Conservation (phyloP, 345 rosid genomes). For the Trapa bicornis region DNA sequence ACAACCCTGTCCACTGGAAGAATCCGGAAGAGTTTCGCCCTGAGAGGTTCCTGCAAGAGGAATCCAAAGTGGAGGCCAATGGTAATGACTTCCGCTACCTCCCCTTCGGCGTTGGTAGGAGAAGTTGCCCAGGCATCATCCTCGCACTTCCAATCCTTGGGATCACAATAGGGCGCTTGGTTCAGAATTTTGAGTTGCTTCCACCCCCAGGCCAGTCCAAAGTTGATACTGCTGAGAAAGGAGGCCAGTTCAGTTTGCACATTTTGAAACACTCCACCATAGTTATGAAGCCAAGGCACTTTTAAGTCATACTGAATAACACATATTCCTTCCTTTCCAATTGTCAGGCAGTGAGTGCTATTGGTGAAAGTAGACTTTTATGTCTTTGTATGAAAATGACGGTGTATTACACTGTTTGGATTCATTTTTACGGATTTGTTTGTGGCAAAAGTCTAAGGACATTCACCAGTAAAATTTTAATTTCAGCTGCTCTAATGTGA, state of each 20-base stretch:
- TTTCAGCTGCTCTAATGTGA: too few relatives aligned
- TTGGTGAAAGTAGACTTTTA: neutral
- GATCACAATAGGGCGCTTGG: conserved; percentile 74
- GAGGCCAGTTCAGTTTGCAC: conserved; percentile 94
- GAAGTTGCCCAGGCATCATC: conserved; percentile 98
- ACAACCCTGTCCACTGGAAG: conserved; percentile 27
- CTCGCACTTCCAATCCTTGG: conserved; percentile 91
- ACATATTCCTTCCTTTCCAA: neutral
- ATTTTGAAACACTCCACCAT: conserved; percentile 88
- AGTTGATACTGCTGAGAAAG: conserved; percentile 75
- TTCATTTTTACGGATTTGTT: too few relatives aligned
- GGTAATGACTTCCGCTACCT: conserved; percentile 91
- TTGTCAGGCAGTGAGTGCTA: neutral
- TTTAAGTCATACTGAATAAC: conserved; percentile 10
- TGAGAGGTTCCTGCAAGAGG: conserved; percentile 93
- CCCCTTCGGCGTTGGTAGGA: conserved; percentile 93
- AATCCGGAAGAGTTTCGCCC: conserved; percentile 90
- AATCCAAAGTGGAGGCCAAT: conserved; percentile 76
- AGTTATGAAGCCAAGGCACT: conserved; percentile 66
- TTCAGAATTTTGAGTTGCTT: conserved; percentile 89
- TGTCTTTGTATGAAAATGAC: neutral
- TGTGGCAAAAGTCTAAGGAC: too few relatives aligned
- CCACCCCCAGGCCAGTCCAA: conserved; percentile 86
- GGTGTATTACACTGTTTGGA: neutral
- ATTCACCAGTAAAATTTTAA: too few relatives aligned